Conservation (phyloP, 352 stramenopile species). For the Pythium guiyangense region DNA sequence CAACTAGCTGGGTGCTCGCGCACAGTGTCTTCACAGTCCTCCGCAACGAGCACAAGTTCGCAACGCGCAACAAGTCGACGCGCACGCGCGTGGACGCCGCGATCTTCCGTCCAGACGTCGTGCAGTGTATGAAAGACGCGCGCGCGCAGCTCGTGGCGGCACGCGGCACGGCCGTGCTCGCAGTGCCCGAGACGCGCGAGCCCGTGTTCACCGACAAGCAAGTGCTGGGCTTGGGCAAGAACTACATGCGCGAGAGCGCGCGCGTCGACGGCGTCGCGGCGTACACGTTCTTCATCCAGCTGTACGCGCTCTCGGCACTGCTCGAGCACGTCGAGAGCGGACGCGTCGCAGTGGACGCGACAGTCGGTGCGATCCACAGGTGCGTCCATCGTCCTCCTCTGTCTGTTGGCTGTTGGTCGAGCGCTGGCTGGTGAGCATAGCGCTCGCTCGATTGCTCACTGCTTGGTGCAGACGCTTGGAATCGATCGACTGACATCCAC, state of each 20-base stretch:
- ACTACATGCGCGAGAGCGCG: conserved; percentile 77
- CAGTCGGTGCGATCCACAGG: conserved; percentile 24
- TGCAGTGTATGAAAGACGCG: conserved; percentile 76
- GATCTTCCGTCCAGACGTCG: conserved; percentile 71
- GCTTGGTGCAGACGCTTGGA: too few relatives aligned
- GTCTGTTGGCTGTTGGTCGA: not conserved
- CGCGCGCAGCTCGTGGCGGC: conserved; percentile 28
- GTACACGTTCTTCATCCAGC: conserved; percentile 83
- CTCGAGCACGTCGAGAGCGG: conserved; percentile 30
- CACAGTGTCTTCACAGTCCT: conserved; percentile 90
- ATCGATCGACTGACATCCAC: not conserved
- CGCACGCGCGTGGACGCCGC: conserved; percentile 50
- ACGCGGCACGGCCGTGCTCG: conserved; percentile 32
- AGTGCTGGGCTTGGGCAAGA: conserved; percentile 70
- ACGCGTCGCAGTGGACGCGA: conserved; percentile 21
- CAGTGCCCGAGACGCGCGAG: conserved; percentile 32
- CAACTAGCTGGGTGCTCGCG: conserved; percentile 82
- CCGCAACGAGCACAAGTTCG: conserved; percentile 88
- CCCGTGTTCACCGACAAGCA: conserved; percentile 75
- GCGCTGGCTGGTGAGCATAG: too few relatives aligned
- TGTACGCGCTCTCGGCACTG: conserved; percentile 67
- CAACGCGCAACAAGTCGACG: conserved; percentile 69
- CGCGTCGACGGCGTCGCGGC: conserved; percentile 48
- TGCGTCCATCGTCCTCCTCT: conserved; percentile 14
- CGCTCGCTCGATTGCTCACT: too few relatives aligned